Conservation (phyloP, 2,329 filamentous ascomycete species). For the Monosporascus sp. region DNA sequence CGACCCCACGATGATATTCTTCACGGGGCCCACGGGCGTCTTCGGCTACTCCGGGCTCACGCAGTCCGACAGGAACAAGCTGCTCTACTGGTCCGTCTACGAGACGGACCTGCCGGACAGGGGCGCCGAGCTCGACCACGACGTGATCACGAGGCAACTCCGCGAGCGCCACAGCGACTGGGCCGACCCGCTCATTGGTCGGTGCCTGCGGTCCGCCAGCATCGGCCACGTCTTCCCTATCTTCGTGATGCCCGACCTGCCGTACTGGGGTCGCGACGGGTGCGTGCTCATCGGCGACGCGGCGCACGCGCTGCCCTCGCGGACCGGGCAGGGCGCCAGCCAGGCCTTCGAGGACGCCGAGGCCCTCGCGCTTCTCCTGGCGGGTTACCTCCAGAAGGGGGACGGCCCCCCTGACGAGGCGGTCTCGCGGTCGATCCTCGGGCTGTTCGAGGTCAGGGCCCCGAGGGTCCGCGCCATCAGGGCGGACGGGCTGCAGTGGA, state of each 20-base stretch:
- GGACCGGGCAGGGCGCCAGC: conserved; percentile 46
- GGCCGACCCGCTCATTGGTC: conserved; percentile 36
- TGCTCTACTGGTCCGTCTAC: conserved; percentile 10
- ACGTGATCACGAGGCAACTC: conserved; percentile 24
- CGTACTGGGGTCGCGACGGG: conserved; percentile 40
- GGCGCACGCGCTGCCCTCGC: conserved; percentile 46
- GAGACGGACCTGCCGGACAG: conserved; percentile 7
- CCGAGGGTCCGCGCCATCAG: conserved; percentile 3
- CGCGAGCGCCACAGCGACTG: conserved; percentile 36
- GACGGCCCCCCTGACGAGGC: background rate
- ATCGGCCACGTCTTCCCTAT: conserved; percentile 41
- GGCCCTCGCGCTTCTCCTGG: conserved; percentile 37
- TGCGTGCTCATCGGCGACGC: conserved; percentile 49
- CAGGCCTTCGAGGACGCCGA: conserved; percentile 52
- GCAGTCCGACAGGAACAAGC: conserved; percentile 5
- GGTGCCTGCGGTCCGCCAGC: conserved; percentile 19
- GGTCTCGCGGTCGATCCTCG: conserved; percentile 4
- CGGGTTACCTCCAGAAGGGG: conserved; percentile 1
- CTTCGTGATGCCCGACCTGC: conserved; percentile 41
- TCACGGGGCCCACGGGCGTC: conserved; percentile 6
- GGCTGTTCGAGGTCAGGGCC: conserved; percentile 5
- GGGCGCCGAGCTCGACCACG: conserved; percentile 5
- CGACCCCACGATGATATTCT: conserved; percentile 7
- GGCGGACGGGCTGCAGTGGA: conserved; percentile 8
- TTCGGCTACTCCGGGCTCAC: conserved; percentile 10